Percentiles rank a stretch among this genome's conserved stretches.
phyloP scores from a whole-genome alignment of 2,329 filamentous ascomycete genomes.

The Pseudofabraea citricarpa region DNA sequence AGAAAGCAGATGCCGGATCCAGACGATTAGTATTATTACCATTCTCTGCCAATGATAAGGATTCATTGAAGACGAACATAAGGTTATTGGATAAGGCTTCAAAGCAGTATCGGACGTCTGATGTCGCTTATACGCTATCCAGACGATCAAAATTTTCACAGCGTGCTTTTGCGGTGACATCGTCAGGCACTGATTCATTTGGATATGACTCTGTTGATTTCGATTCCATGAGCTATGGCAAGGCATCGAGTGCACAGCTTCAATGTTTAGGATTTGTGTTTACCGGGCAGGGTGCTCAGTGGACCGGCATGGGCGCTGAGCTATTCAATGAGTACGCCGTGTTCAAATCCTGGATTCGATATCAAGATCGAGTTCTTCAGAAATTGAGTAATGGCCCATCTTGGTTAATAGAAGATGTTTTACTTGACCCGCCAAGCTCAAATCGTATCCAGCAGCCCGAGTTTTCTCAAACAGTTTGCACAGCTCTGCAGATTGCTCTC shows the following conservation, averaged over 20 bases:
- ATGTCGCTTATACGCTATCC: neutral
- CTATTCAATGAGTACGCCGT: slow-evolving; percentile 9
- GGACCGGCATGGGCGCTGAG: slow-evolving; percentile 21
- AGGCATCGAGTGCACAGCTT: neutral
- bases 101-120: no score
- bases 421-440: neutral
- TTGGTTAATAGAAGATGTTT: slow-evolving; percentile 3
- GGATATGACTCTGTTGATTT: no score
- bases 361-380: slow-evolving; percentile 6
- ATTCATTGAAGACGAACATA: no score
- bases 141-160: neutral
- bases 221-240: neutral
- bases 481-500: neutral
- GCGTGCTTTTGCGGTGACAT: neutral
- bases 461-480: neutral
- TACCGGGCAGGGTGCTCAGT: slow-evolving; percentile 27
- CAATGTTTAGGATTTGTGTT: slow-evolving; percentile 15
- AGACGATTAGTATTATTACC: no score
- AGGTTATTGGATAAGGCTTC: no score
- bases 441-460: neutral
- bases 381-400: neutral
- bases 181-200: neutral
- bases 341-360: neutral
- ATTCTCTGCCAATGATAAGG: no score
- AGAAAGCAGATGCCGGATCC: no score